Evolutionary conservation across 176 grass and related monocot genomes (phyloP), one percentile per base, ranked within the genome.

Genomic region (Cenchrus americanus): DNA sequence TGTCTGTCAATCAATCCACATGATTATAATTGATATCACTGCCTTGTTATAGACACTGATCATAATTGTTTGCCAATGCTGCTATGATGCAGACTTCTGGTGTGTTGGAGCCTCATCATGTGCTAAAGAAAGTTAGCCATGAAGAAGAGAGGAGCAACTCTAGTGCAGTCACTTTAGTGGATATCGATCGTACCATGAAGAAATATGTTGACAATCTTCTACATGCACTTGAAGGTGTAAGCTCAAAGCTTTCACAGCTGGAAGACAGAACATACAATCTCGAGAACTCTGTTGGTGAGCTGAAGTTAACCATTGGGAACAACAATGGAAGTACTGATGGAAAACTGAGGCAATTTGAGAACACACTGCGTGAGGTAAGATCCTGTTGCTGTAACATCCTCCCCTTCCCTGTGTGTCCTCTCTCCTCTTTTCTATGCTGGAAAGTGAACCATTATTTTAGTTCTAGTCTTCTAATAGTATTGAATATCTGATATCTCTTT

Each of bases 271-370:
- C 91, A 76, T 86, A 87, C 74, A 81, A 90, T 86, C 86, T 99
- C 30, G 91, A 96, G 87, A 88, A 23, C 48, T 89, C 89, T 80
- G 75, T 96, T 66, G 83, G 87, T 62, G 93, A 94, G 43, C 34
- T 99, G 59, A 99, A 87, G 52, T 66, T 94, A 82, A 87, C 80
- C 14, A 73, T 96, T 44, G 89, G 87, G 37, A 94, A 96, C 52
- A 75, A 84, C 77, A 99, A 79, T 63, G 93, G 93, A 13, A 77
- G 71, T 84, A 91, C 83, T 15, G 96, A 99, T 80, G 96, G 96
- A 77, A 96, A 93, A 85, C 85, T 99, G 49, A 88, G 89, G 55
- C 93, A 99, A 78, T 85, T 99, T 74, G 96, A 94, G 74, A 90
- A 94, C 85, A 88, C 94, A 73, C 66, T 99, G 73, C 84, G 50